These are phyloP conservation scores for Glomus cerebriforme DNA, from an alignment of 192 early-diverging fungal genomes.

Conservation along the genomic window DNA sequence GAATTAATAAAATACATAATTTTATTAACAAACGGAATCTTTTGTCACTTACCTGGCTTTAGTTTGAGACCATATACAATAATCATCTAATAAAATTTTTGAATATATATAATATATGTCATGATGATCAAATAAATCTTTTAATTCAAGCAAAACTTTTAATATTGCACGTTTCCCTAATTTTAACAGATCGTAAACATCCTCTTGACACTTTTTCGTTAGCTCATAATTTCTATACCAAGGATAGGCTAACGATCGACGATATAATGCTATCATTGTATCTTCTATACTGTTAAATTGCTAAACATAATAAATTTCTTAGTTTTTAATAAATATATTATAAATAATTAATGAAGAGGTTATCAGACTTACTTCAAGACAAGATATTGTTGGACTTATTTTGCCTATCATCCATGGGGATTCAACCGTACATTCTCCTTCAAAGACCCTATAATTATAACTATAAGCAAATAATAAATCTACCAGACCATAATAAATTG, in stretches of 20 bases:
- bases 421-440: constrained; percentile 86
- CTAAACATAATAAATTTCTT: constrained; percentile 30
- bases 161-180: constrained; percentile 82
- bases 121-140: constrained; percentile 79
- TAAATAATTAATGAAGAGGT: not conserved
- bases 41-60: constrained; percentile 56
- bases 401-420: constrained; percentile 90
- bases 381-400: constrained; percentile 74
- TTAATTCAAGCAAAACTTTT: constrained; percentile 76
- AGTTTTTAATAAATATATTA: not conserved
- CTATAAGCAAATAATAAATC: constrained; percentile 92
- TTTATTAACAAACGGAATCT: not conserved
- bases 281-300: constrained; percentile 66
- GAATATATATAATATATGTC: constrained; percentile 88
- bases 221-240: constrained; percentile 82
- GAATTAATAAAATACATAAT: constrained; percentile 24
- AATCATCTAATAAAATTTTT: constrained; percentile 90
- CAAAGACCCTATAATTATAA: constrained; percentile 82
- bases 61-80: constrained; percentile 91
- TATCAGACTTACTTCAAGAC: constrained; percentile 63
- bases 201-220: constrained; percentile 70
- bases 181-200: constrained; percentile 80
- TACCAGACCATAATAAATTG: constrained; percentile 82
- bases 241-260: constrained; percentile 87
- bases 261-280: constrained; percentile 62